Evolutionary conservation across 441 rosid species (phyloP).

Genomic region (Gossypium gossypioides): DNA sequence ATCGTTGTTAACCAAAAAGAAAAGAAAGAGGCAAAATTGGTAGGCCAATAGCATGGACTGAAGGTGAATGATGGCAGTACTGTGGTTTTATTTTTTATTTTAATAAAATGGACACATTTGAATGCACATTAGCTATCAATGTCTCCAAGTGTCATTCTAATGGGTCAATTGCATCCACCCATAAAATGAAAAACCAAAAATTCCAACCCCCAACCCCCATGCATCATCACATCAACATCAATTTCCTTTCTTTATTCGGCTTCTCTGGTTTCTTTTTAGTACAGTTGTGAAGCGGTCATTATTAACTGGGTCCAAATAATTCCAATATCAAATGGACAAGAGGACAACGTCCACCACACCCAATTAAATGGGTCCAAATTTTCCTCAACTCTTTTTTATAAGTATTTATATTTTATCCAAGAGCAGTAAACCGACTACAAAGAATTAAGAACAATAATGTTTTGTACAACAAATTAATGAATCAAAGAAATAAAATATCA

Average conservation of each 20-base stretch:
- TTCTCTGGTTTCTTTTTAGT: too few species aligned
- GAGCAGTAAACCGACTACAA: too few species aligned
- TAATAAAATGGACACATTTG: background rate
- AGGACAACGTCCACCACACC: background rate
- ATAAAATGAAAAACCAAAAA: too few species aligned
- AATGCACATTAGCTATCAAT: background rate
- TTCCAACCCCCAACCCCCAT: background rate
- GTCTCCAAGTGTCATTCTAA: background rate
- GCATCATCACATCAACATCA: background rate
- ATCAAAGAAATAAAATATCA: too few species aligned
- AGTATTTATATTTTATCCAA: too few species aligned
- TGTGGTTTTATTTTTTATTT: background rate
- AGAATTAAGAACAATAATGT: too few species aligned
- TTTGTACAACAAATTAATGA: too few species aligned
- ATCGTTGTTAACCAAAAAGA: background rate
- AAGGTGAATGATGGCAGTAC: background rate
- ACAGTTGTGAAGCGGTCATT: background rate
- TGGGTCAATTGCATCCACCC: background rate
- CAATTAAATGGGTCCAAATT: background rate
- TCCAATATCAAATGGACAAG: background rate
- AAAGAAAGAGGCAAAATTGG: background rate
- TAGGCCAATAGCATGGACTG: background rate
- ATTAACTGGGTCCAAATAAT: background rate
- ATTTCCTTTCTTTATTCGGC: background rate
- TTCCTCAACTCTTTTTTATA: too few species aligned